Evolutionary conservation across 2,329 filamentous ascomycete genomes (phyloP), one percentile per base, ranked within the genome.

Genomic region (Ceratocystis colombiana): DNA sequence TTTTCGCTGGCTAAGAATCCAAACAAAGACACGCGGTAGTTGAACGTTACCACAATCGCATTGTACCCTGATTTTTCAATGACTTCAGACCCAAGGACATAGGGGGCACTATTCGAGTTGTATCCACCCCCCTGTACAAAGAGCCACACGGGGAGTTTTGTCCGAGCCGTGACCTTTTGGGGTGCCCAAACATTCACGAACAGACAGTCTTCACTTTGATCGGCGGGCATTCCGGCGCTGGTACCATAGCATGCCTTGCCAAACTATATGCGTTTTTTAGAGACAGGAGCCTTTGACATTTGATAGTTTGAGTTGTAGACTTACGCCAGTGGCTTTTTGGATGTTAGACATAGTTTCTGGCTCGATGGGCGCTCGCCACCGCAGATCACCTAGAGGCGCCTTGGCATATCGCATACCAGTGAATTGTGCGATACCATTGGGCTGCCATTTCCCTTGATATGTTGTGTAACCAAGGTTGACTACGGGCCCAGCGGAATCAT

Each of bases 181-280:
- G 79, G 79, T 0, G 76, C 76, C 77, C 78, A 82, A 67, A 81
- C 75, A 65, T 82, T 81, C 59, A 78, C 72, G 46, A 76, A 76
- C 50, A 82, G 72, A 61, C 79, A 82, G 70, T 82, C 79, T 67
- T 82, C 80, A 17, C 73, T 73, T 66, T 75, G 76, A 3, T 72
- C 70, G 1, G 69, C 68, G 12, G 25, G 25, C 37, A 59, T 5
- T 15, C 62, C 48, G 20, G 65, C 30, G 7, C 48, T 63, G 5
- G 65, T 68, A 4, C 62, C 68, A 33, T 65, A 64, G 59, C 67
- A 67, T 2, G 20, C 25, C n/a, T 67, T 65, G 3, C 68, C 66
- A 28, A 64, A 68, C 66, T 69, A 62, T 22, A 33, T 7, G 69
- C 71, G 1, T 33, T 75, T 72, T 1, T 72, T 72, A 68, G 71